Base-by-base conservation (phyloP, 2,329 filamentous ascomycete genomes). In the Alternaria dauci region DNA sequence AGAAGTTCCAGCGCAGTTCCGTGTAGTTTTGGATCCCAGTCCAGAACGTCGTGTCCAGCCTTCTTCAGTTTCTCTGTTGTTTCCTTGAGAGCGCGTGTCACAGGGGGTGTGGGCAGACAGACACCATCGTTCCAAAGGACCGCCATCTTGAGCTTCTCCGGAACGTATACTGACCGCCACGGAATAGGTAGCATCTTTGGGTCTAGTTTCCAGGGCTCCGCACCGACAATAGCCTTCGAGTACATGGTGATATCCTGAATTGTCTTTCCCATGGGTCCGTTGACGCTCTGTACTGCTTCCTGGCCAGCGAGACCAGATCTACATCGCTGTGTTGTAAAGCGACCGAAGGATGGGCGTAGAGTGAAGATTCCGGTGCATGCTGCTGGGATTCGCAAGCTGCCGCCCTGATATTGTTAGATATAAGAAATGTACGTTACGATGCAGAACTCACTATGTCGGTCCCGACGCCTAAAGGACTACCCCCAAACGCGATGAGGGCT, bases 271-370 rank as follows among this genome's bases (percentile, higher is more conserved):
- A 91, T 81, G 0, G 88, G 88, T 0, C 89, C 88, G 64, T 89
- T 89, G 34, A 90, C 86, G 20, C 85, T 87, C 53, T 82, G 81
- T 0, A 91, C 85, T 2, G 87, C 86, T 72, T 91, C 88, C 70
- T 91, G 88, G 2, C 88, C 88, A 1, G 85, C 83, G 75, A 90
- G 82, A 8, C 87, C 87, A 1, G 86, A 87, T 42, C 85, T 67
- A 11, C 80, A 81, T 28, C 81, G 75, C 56, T 80, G 77, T 77
- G 87, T 87, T 0, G 88, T 86, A 66, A 89, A 89, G 8, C 88
- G 82, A 9, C 87, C 87, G 56, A 82, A 82, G 0, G 86, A 88
- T 0, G 86, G 85, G 1, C 84, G 81, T 14, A 88, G 78, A 4
- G 85, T 84, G 66, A 85, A 88, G 57, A 87, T 83, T 3, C 86